Base-by-base conservation (phyloP, 1,284 basidiomycete genomes). In the Earliella scabrosa region DNA sequence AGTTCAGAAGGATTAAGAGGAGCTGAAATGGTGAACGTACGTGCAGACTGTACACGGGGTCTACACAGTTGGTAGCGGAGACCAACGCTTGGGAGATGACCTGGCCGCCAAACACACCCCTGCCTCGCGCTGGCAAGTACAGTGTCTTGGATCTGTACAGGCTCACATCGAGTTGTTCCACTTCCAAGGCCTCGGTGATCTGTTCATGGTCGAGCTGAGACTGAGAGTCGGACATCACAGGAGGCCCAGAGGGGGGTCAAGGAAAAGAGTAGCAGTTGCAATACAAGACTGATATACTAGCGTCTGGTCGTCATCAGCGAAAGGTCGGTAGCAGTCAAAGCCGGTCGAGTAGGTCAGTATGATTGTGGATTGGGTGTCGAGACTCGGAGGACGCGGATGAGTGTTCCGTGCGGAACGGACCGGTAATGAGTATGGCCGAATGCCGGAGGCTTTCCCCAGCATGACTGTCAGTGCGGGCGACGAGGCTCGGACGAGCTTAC, bases 71-170 rank as follows among this genome's bases (percentile, higher is more conserved):
- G 21, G 88, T 88, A 5, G 93, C 92, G 13, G 92, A 86, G 14
- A 90, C 83, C 27, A 95, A 76, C 4, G 92, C 91, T 68, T 95
- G 93, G 9, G 89, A 94, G 63, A 97, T 94, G 56, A 96, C 93
- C 70, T 92, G 90, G 61, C 94, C 95, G 52, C 95, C 94, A 65
- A 93, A 96, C 4, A 93, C 93, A 23, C 93, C 93, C 57, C 93
- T 80, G 18, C 83, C 82, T 18, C 81, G 77, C 10, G 73, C 70
- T 0, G 92, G 92, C 14, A 85, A 61, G 81, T 85, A 91, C 1
- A 95, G 78, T 1, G 83, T 83, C 64, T 84, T 88, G 0, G 89
- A 92, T 31, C 88, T 83, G 69, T 86, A 93, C 46, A 93, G 72
- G 67, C 90, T 88, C 41, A 79, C 75, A 63, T 93, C 92, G n/a